Base-by-base conservation (phyloP, 2,329 filamentous ascomycete genomes). In the Pestalotiopsis sp. region DNA sequence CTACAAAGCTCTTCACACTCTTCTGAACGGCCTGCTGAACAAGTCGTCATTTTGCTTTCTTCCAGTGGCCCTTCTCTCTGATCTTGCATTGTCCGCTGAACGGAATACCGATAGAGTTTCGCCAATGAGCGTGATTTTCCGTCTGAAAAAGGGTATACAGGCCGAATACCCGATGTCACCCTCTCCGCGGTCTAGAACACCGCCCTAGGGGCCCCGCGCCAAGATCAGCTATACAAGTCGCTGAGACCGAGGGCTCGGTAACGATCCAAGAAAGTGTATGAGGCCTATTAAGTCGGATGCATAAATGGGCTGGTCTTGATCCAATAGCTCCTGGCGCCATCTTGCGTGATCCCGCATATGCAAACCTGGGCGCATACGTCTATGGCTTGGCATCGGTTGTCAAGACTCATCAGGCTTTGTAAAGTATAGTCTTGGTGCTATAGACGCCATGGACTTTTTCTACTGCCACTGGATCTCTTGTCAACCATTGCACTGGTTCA, bases 311-410 rank as follows among this genome's bases (percentile, higher is more conserved):
- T 13, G 17, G 17, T 23, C 20, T n/a, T 52, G 17, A 52, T n/a
- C 45, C 14, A 52, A n/a, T 52, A 17, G 17, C 13, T 27, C 20
- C 61, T 64, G 38, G 38, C 61, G 61, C 61, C 61, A 64, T 64
- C 61, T 64, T 64, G 61, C 61, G 61, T 64, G 61, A 64, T 64
- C 12, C 59, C 27, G 5, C 11, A 36, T 36, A 36, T 62, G 27
- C 59, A 40, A 9, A 20, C 31, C 9, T 36, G 31, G 31, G 31
- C 31, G 31, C 31, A 36, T 36, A 36, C 31, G 31, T 36, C 31
- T 36, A 36, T 36, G 31, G 31, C 31, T 9, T 36, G 31, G 31
- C 31, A 36, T 36, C 31, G 31, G 31, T 36, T 36, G 31, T 36
- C 7, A 36, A 36, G 31, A 36, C 31, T 36, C 31, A 36, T 36